Evolutionary conservation across 2,329 filamentous ascomycete genomes (phyloP), one percentile per base, ranked within the genome.

Genomic region (Biscogniauxia mediterranea): DNA sequence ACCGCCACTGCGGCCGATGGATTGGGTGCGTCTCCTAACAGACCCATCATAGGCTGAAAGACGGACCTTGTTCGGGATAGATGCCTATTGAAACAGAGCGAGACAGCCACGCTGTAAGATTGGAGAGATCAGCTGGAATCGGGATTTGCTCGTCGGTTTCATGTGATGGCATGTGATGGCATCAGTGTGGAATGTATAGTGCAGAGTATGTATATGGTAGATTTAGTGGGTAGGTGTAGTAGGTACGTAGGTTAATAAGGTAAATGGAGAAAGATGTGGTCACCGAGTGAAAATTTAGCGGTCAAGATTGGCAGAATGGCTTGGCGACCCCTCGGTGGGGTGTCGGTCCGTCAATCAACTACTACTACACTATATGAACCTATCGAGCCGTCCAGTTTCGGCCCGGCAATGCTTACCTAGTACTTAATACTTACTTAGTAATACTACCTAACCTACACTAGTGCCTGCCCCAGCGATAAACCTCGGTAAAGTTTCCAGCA

Each of bases 11-110:
- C 2, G 13, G 56, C 26, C 46, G 65, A 58, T 58, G 62, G 52
- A 17, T 17, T 61, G 11, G 63, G 26, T 32, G 49, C 52, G 46
- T 61, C 59, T 58, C 32, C 15, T 32, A 57, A 17, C 54, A 56
- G 60, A 56, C 55, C 64, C 69, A 71, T 70, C 60, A 61, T 60
- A 52, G 62, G 61, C 57, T 55, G 54, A 62, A 55, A 20, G 51
- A 59, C 21, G 49, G 20, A 46, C 52, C 15, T 61, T 54, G 60
- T 26, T 26, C 52, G 54, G 28, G 51, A 51, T 19, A 50, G 49
- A 19, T 56, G n/a, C 25, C 4, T 54, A 28, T 17, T 11, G 23
- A 61, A 15, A 5, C 19, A 15, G 54, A 52, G 50, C 26, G 20
- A 38, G 51, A 57, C 57, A 25, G 26, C 32, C 49, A 57, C n/a